Percentiles rank a stretch among this genome's conserved stretches.
These are phyloP conservation scores for Pseudogymnoascus sp. DNA, from an alignment of 2,329 filamentous ascomycete species.

Conservation along the genomic window DNA sequence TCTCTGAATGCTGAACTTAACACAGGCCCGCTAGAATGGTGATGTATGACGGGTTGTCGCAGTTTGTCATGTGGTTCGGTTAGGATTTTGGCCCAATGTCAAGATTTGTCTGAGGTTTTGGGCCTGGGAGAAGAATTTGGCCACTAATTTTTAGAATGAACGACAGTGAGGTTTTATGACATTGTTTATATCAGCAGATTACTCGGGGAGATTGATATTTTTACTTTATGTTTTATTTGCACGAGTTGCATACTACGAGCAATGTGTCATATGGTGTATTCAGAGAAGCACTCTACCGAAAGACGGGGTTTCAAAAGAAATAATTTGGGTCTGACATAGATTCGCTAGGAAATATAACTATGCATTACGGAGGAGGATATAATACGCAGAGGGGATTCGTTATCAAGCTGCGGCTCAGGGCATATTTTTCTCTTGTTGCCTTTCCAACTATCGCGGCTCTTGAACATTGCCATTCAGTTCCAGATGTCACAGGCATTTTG, in stretches of 20 bases:
- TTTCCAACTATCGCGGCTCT: neutral
- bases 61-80: slow-evolving; percentile 11
- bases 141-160: slow-evolving; percentile 3
- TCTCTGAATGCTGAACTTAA: neutral
- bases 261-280: neutral
- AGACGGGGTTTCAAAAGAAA: neutral
- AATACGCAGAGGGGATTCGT: neutral
- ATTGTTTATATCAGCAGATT: neutral
- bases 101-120: slow-evolving; percentile 4
- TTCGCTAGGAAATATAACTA: neutral
- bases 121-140: neutral
- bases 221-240: neutral
- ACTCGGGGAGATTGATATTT: neutral
- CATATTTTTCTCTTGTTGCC: neutral
- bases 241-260: neutral
- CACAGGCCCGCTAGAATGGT: neutral
- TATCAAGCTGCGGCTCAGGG: neutral
- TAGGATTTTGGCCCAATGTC: slow-evolving; percentile 9
- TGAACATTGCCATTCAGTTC: neutral
- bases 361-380: neutral
- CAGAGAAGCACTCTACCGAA: neutral
- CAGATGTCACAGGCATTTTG: neutral
- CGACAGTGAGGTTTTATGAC: neutral
- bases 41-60: neutral
- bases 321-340: neutral